A percentile compares a stretch with the other conserved stretches of the same genome.
These are phyloP conservation scores for Nicotiana undulata DNA, from an alignment of 257 asterid species.

Conservation along the genomic window DNA sequence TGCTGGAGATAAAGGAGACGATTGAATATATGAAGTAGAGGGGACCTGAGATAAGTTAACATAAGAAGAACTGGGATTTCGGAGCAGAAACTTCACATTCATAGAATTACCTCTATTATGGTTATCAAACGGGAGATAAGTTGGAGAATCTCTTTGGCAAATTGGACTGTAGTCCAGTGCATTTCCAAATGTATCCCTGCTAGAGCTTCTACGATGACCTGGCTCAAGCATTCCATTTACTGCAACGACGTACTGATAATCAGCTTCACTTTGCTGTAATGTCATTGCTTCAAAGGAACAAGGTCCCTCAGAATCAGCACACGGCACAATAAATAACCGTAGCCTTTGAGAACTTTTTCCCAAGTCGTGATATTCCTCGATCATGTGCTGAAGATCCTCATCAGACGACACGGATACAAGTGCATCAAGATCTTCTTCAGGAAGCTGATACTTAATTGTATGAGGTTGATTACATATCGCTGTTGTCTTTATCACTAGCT, in stretches of 20 bases:
- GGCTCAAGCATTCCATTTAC: slow-evolving; percentile 58
- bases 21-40: slow-evolving; percentile 21
- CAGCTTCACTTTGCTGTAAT: slow-evolving; percentile 37
- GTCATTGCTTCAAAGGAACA: slow-evolving; percentile 41
- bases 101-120: slow-evolving; percentile 23
- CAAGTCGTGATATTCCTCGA: slow-evolving; percentile 73
- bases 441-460: slow-evolving; percentile 80
- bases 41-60: slow-evolving; percentile 23
- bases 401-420: slow-evolving; percentile 77
- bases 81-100: slow-evolving; percentile 19
- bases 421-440: slow-evolving; percentile 89
- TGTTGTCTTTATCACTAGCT: slow-evolving; percentile 53
- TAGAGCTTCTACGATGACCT: slow-evolving; percentile 45
- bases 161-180: slow-evolving; percentile 32
- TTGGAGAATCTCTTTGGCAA: slow-evolving; percentile 34
- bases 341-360: slow-evolving; percentile 59
- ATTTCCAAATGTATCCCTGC: slow-evolving; percentile 47
- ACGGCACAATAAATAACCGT: slow-evolving; percentile 62
- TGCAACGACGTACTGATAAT: slow-evolving; percentile 60
- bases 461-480: slow-evolving; percentile 58
- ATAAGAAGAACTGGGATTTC: slow-evolving; percentile 22
- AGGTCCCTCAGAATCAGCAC: slow-evolving; percentile 46
- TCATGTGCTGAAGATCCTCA: slow-evolving; percentile 89
- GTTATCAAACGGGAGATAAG: slow-evolving; percentile 32
- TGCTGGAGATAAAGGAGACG: slow-evolving; percentile 33